Evolutionary conservation across 768 basidiomycete genomes (phyloP).

Genomic region (Cystobasidium onofrii): DNA sequence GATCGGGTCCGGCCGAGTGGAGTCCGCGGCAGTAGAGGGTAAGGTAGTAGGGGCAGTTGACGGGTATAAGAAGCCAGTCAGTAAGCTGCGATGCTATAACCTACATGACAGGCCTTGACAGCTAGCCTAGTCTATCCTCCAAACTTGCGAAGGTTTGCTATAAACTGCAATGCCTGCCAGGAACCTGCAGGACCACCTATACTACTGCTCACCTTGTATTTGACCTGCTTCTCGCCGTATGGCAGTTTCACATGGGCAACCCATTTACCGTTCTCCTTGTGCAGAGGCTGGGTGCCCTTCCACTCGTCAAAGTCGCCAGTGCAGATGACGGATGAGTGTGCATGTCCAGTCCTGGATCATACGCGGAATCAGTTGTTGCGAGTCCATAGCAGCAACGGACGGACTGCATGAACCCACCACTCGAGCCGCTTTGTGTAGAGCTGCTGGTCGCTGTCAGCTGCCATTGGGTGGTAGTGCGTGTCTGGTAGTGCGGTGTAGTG

Average conservation of each 20-base stretch:
- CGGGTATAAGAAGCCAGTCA: neutral
- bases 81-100: neutral
- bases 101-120: too few relatives aligned
- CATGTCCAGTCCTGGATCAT: conserved; percentile 17
- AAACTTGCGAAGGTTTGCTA: neutral
- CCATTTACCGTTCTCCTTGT: conserved; percentile 16
- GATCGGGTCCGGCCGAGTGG: neutral
- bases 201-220: conserved; percentile 26
- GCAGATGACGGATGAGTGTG: conserved; percentile 17
- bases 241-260: conserved; percentile 8
- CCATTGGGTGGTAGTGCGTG: neutral
- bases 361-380: too few relatives aligned
- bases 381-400: too few relatives aligned
- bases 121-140: neutral
- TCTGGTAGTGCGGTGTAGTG: neutral
- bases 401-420: neutral
- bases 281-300: conserved; percentile 12
- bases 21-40: neutral
- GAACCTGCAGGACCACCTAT: too few relatives aligned
- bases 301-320: conserved; percentile 30
- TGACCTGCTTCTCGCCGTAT: conserved; percentile 6
- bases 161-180: too few relatives aligned
- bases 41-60: neutral
- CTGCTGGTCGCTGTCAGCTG: neutral
- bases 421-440: neutral